These are phyloP conservation scores for Beta vulgaris DNA, from an alignment of 148 eudicot species.

Conservation along the genomic window DNA sequence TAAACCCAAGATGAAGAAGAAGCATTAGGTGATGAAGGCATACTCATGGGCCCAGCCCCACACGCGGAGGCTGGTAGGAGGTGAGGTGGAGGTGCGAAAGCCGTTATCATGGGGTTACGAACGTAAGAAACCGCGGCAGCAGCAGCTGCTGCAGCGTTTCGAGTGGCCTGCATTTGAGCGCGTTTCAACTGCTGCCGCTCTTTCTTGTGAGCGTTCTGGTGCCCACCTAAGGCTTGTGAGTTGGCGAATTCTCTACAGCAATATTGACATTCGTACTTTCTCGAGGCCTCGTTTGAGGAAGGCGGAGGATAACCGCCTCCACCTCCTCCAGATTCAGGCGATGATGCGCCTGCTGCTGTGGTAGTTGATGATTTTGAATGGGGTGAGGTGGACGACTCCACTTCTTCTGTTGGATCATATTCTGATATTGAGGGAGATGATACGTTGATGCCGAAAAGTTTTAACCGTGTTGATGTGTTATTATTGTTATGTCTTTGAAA, in stretches of 20 bases:
- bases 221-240: slow-evolving; percentile 92
- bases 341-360: slow-evolving; percentile 11
- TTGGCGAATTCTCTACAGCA: slow-evolving; percentile 83
- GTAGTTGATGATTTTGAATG: slow-evolving; percentile 36
- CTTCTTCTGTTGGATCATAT: slow-evolving; percentile 18
- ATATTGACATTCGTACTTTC: slow-evolving; percentile 87
- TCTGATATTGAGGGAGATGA: slow-evolving; percentile 25
- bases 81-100: slow-evolving; percentile 72
- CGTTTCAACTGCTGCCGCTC: slow-evolving; percentile 81
- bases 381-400: slow-evolving; percentile 39
- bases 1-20: slow-evolving; percentile 56
- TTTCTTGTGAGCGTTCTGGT: slow-evolving; percentile 93
- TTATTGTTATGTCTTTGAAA: slow-evolving; percentile 25
- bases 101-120: slow-evolving; percentile 65
- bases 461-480: slow-evolving; percentile 35
- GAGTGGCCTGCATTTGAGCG: slow-evolving; percentile 70
- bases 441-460: slow-evolving; percentile 77
- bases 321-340: slow-evolving; percentile 34
- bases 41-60: slow-evolving; percentile 14
- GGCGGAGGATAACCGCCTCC: slow-evolving; percentile 15
- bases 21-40: not conserved
- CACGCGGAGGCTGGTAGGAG: slow-evolving; percentile 53
- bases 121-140: slow-evolving; percentile 62
- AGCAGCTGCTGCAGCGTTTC: slow-evolving; percentile 42
- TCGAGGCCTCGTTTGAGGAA: not conserved